Evolutionary conservation across 306 rosid genomes (phyloP).

Genomic region (Cucurbita maxima): DNA sequence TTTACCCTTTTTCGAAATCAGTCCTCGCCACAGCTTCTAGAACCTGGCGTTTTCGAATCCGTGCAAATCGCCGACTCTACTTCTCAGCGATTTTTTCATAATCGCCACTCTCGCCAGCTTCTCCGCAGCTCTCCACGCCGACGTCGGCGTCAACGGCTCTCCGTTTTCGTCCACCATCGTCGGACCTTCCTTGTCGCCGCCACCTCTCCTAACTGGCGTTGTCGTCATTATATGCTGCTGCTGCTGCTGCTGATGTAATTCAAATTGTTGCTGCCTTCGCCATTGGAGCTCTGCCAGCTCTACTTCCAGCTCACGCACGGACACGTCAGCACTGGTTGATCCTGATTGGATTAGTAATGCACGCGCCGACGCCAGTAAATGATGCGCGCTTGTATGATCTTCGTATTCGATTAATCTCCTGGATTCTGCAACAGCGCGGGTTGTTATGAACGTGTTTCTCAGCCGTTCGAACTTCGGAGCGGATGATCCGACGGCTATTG

Average conservation of each 20-base stretch:
- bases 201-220: conserved; percentile 22
- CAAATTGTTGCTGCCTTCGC: conserved; percentile 22
- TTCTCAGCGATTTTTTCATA: conserved; percentile 44
- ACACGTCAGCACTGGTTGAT: conserved; percentile 19
- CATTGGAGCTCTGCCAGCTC: conserved; percentile 55
- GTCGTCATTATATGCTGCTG: background rate
- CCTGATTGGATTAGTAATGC: conserved; percentile 28
- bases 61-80: conserved; percentile 58
- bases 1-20: background rate
- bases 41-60: conserved; percentile 76
- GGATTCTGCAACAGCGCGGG: conserved; percentile 53
- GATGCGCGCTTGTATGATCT: conserved; percentile 42
- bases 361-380: conserved; percentile 48
- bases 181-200: conserved; percentile 10
- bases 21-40: conserved; percentile 9
- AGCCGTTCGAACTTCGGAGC: conserved; percentile 19
- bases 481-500: conserved; percentile 12
- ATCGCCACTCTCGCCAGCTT: conserved; percentile 62
- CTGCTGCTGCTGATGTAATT: background rate
- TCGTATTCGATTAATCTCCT: conserved; percentile 28
- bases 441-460: conserved; percentile 34
- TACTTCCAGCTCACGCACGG: conserved; percentile 32
- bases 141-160: conserved; percentile 57
- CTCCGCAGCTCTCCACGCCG: conserved; percentile 80
- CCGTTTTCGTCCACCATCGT: conserved; percentile 38